phyloP scores from a whole-genome alignment of 108 stramenopile genomes.

The Cylindrotheca closterium region DNA sequence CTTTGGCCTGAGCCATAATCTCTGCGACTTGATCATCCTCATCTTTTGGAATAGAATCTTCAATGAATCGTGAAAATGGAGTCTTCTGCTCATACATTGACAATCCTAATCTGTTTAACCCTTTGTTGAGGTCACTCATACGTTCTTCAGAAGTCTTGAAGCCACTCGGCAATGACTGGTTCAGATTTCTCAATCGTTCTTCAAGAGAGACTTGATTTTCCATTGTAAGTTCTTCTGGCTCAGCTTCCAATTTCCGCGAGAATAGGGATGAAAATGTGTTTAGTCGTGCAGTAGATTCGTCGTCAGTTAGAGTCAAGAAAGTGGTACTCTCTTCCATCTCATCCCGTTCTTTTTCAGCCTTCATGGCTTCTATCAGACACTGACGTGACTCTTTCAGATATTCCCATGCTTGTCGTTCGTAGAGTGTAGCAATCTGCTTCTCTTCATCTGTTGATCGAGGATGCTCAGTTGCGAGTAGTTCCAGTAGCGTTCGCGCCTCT shows the following conservation, averaged over 20 bases:
- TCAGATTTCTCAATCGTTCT: constrained; percentile 38
- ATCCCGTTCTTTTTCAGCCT: constrained; percentile 20
- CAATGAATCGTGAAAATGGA: constrained; percentile 18
- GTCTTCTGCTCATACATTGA: constrained; percentile 25
- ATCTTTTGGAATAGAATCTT: constrained; percentile 31
- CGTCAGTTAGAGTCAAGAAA: constrained; percentile 14
- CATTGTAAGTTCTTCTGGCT: background rate
- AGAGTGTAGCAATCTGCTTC: constrained; percentile 26
- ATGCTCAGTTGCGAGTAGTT: constrained; percentile 21
- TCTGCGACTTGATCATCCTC: constrained; percentile 53
- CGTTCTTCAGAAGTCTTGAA: constrained; percentile 42
- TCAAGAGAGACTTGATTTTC: constrained; percentile 33
- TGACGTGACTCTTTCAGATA: constrained; percentile 29
- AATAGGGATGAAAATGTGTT: constrained; percentile 20
- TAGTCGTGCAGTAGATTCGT: constrained; percentile 25
- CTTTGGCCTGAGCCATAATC: constrained; percentile 51
- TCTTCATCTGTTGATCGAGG: constrained; percentile 11
- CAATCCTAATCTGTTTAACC: constrained; percentile 37
- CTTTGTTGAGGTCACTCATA: constrained; percentile 40
- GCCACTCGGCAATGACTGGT: constrained; percentile 33
- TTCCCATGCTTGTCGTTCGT: constrained; percentile 27
- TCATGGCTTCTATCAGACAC: constrained; percentile 27
- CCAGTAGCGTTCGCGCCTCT: constrained; percentile 19
- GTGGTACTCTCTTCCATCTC: constrained; percentile 4
- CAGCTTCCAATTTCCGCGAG: constrained; percentile 17